phyloP scores from a whole-genome alignment of 2,329 filamentous ascomycete species.

The Fonsecaea erecta region DNA sequence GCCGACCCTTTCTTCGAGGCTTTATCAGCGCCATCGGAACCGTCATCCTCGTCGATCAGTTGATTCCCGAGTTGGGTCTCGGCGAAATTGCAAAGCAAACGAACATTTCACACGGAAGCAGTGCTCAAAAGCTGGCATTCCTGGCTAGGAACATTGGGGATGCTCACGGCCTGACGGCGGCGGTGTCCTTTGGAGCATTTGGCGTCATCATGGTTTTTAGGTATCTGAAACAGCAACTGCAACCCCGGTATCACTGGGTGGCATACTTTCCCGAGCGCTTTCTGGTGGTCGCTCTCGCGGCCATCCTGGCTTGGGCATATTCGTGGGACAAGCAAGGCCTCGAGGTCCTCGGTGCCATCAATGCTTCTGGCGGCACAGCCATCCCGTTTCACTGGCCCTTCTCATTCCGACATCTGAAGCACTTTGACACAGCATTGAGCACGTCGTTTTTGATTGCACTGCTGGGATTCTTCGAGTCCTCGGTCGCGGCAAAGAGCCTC shows the following conservation, averaged over 20 bases:
- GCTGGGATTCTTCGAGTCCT: slow-evolving; percentile 98
- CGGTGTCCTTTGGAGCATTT: slow-evolving; percentile 79
- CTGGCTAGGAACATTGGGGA: slow-evolving; percentile 69
- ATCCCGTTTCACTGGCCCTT: slow-evolving; percentile 91
- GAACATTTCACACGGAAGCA: slow-evolving; percentile 77
- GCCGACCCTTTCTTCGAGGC: slow-evolving; percentile 85
- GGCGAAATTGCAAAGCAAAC: slow-evolving; percentile 65
- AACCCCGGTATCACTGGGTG: slow-evolving; percentile 76
- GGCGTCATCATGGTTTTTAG: slow-evolving; percentile 89
- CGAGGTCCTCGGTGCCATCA: slow-evolving; percentile 79
- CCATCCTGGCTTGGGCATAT: slow-evolving; percentile 75
- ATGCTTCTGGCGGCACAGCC: slow-evolving; percentile 64
- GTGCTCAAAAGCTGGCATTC: slow-evolving; percentile 82
- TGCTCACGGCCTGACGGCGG: slow-evolving; percentile 74
- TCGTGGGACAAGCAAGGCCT: slow-evolving; percentile 81
- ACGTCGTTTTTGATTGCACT: slow-evolving; percentile 93
- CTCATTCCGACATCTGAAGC: slow-evolving; percentile 72
- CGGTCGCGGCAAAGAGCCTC: slow-evolving; percentile 90
- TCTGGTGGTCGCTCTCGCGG: slow-evolving; percentile 81
- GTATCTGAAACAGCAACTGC: slow-evolving; percentile 78
- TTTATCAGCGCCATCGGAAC: slow-evolving; percentile 98
- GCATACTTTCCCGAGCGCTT: slow-evolving; percentile 94
- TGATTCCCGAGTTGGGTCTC: slow-evolving; percentile 88
- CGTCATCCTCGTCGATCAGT: slow-evolving; percentile 92
- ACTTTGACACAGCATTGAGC: slow-evolving; percentile 83